phyloP scores from a whole-genome alignment of 257 asterid species.

The Gentiana straminea region DNA sequence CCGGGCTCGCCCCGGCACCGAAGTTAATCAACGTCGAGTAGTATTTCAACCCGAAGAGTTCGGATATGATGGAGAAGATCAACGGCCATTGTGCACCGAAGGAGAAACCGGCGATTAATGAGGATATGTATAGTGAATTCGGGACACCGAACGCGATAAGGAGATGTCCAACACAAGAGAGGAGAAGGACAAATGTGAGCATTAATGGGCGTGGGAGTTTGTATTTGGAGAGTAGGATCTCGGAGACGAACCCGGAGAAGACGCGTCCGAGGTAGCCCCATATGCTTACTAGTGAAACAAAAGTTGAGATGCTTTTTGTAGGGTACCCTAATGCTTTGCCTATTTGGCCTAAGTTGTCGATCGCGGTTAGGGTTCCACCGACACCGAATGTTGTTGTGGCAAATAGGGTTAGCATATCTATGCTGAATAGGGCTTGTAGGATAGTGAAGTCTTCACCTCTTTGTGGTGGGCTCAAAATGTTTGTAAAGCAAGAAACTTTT shows the following conservation, averaged over 20 bases:
- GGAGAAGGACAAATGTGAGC: conserved; percentile 29
- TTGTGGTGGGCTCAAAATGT: conserved; percentile 26
- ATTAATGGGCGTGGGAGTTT: conserved; percentile 35
- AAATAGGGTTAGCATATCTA: conserved; percentile 40
- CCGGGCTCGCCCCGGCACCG: conserved; percentile 30
- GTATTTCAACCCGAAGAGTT: conserved; percentile 37
- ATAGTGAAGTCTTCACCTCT: conserved; percentile 45
- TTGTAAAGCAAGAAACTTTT: conserved; percentile 9
- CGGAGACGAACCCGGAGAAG: conserved; percentile 32
- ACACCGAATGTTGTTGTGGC: conserved; percentile 26
- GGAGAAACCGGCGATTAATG: conserved; percentile 38
- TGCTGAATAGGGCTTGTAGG: conserved; percentile 39
- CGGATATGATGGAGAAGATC: conserved; percentile 38
- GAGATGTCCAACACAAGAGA: conserved; percentile 41
- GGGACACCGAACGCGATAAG: conserved; percentile 42
- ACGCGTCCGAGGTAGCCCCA: conserved; percentile 54
- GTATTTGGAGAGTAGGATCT: conserved; percentile 32
- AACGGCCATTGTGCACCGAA: conserved; percentile 58
- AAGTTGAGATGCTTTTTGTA: conserved; percentile 26
- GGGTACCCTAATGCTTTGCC: conserved; percentile 43
- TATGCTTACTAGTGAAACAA: conserved; percentile 50
- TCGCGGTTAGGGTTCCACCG: conserved; percentile 48
- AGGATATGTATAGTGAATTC: conserved; percentile 27
- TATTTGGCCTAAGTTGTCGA: conserved; percentile 51
- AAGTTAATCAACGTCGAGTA: conserved; percentile 28